These are phyloP conservation scores for Microcyclospora pomicola DNA, from an alignment of 2,329 filamentous ascomycete genomes.

Conservation along the genomic window DNA sequence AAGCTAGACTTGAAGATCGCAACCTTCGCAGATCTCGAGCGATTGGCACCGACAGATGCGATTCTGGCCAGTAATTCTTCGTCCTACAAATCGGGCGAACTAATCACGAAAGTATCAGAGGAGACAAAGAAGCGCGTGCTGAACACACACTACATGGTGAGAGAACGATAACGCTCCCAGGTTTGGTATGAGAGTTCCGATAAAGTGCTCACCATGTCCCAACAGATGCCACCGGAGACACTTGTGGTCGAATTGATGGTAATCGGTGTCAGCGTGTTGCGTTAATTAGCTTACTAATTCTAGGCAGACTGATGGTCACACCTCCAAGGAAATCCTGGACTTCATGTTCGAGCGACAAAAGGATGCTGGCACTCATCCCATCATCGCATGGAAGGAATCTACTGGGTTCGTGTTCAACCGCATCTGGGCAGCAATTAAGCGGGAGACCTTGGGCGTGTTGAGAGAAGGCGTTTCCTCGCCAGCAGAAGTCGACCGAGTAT, in stretches of 20 bases:
- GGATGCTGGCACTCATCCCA: slow-evolving; percentile 30
- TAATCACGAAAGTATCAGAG: slow-evolving; percentile 31
- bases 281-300: too few species aligned
- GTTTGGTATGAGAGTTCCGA: too few species aligned
- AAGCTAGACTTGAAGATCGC: slow-evolving; percentile 35
- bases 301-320: too few species aligned
- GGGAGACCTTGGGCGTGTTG: slow-evolving; percentile 37
- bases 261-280: too few species aligned
- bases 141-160: slow-evolving; percentile 41
- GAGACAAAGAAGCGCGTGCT: slow-evolving; percentile 28
- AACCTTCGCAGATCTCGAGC: slow-evolving; percentile 36
- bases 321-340: too few species aligned
- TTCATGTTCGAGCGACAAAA: slow-evolving; percentile 30
- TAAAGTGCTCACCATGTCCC: too few species aligned
- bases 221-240: too few species aligned
- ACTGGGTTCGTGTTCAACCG: slow-evolving; percentile 44
- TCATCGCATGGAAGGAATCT: slow-evolving; percentile 34
- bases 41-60: slow-evolving; percentile 29
- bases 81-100: slow-evolving; percentile 37
- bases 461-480: slow-evolving; percentile 37
- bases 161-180: neutral
- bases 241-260: too few species aligned
- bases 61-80: slow-evolving; percentile 40
- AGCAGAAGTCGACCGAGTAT: slow-evolving; percentile 37
- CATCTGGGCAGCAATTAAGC: slow-evolving; percentile 43